Conservation (phyloP, 345 rosid species). For the Mallotus nudiflorus region DNA sequence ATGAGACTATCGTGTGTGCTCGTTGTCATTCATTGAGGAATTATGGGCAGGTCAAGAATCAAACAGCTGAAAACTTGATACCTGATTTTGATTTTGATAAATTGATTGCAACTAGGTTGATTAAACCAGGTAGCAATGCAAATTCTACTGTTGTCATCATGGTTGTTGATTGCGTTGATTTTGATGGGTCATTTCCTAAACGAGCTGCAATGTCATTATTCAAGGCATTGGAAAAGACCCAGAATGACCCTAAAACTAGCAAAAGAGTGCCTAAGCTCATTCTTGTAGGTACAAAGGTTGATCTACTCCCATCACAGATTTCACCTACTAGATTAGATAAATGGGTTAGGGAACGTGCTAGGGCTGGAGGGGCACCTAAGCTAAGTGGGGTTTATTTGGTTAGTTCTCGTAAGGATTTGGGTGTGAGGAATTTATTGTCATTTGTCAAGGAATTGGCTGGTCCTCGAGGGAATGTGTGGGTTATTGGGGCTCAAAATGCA, state of each 20-base stretch:
- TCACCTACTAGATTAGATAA: slow-evolving; percentile 87
- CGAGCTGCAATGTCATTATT: slow-evolving; percentile 74
- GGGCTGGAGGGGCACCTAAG: slow-evolving; percentile 89
- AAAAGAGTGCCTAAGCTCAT: slow-evolving; percentile 81
- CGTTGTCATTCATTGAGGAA: slow-evolving; percentile 93
- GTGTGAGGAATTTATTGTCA: slow-evolving; percentile 68
- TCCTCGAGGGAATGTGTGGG: slow-evolving; percentile 92
- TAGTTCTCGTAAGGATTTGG: slow-evolving; percentile 80
- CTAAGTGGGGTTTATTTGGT: slow-evolving; percentile 77
- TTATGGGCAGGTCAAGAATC: slow-evolving; percentile 86
- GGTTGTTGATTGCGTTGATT: slow-evolving; percentile 93
- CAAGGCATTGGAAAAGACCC: slow-evolving; percentile 57
- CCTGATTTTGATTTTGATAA: slow-evolving; percentile 93
- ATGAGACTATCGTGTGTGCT: slow-evolving; percentile 76
- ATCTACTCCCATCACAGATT: slow-evolving; percentile 81
- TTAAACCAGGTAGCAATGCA: slow-evolving; percentile 61
- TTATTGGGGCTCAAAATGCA: slow-evolving; percentile 86
- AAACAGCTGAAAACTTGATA: slow-evolving; percentile 73
- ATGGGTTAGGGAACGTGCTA: slow-evolving; percentile 90
- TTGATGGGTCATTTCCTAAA: too few species aligned
- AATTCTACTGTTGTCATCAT: slow-evolving; percentile 74
- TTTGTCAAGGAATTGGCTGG: slow-evolving; percentile 75
- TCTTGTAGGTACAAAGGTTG: slow-evolving; percentile 89
- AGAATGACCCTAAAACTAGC: slow-evolving; percentile 50
- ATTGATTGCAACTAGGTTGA: slow-evolving; percentile 73